phyloP scores from a whole-genome alignment of 2,329 filamentous ascomycete genomes.

The Ophiocordyceps camponoti-saundersi region DNA sequence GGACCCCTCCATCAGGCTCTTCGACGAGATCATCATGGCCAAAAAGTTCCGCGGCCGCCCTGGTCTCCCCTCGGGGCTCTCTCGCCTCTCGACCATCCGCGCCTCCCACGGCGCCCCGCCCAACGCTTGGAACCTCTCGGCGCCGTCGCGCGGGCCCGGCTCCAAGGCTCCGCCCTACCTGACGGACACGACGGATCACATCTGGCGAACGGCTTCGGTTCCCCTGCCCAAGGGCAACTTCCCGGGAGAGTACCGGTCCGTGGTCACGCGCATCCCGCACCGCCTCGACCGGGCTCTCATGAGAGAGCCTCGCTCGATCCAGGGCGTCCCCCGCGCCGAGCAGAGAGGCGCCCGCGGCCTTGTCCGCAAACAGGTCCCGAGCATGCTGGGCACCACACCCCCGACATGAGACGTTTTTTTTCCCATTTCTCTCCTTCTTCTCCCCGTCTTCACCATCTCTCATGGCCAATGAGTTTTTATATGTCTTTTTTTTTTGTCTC shows the following conservation, averaged over 20 bases:
- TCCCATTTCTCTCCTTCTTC: neutral
- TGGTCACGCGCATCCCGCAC: conserved; percentile 53
- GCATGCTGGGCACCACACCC: conserved; percentile 26
- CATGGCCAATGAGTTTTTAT: neutral
- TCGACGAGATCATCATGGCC: conserved; percentile 70
- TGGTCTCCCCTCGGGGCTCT: conserved; percentile 47
- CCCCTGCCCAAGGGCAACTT: conserved; percentile 45
- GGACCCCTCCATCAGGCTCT: conserved; percentile 53
- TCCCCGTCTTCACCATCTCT: too few relatives aligned
- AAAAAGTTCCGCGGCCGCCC: conserved; percentile 54
- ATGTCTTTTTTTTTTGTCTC: neutral
- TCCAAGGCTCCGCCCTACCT: conserved; percentile 42
- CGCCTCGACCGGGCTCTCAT: conserved; percentile 75
- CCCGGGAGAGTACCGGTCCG: conserved; percentile 41
- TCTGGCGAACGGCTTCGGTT: conserved; percentile 55
- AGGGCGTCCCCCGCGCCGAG: conserved; percentile 59
- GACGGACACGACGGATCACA: conserved; percentile 57
- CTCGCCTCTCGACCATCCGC: conserved; percentile 41
- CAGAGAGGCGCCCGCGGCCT: conserved; percentile 31
- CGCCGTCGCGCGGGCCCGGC: conserved; percentile 15
- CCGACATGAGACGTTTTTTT: conserved; percentile 13
- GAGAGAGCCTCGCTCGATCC: conserved; percentile 80
- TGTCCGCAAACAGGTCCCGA: conserved; percentile 37
- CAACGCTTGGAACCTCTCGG: conserved; percentile 18
- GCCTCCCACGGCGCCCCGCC: conserved; percentile 34